Percentiles rank a stretch among this genome's conserved stretches.
Evolutionary conservation across 2,329 filamentous ascomycete genomes (phyloP).

Genomic region (Pseudonectria buxi): DNA sequence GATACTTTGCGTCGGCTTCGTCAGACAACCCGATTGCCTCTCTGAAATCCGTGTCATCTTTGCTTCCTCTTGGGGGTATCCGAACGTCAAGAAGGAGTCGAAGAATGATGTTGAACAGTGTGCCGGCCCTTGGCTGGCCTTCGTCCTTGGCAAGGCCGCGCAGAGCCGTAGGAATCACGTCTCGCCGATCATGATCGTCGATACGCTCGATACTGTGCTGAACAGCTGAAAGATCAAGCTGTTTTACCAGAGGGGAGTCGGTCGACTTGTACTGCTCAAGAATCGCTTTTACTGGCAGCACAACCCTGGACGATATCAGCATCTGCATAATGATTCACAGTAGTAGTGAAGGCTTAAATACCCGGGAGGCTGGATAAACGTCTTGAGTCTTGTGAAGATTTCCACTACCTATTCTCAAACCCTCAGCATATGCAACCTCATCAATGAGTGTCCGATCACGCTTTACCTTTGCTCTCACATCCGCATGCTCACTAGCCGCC

Average conservation of each 20-base stretch:
- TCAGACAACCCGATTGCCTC: constrained; percentile 59
- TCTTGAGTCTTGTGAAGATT: constrained; percentile 45
- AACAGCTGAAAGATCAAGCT: constrained; percentile 84
- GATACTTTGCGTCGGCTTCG: constrained; percentile 61
- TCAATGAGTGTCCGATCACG: background rate
- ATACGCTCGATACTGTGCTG: constrained; percentile 64
- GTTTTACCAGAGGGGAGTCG: constrained; percentile 66
- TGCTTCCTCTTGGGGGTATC: constrained; percentile 69
- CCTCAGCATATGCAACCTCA: constrained; percentile 1
- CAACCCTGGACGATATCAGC: constrained; percentile 42
- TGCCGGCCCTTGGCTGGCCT: constrained; percentile 33
- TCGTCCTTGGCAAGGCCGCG: constrained; percentile 26
- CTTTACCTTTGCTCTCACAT: constrained; percentile 69
- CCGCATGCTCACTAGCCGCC: constrained; percentile 69
- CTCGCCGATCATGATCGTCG: constrained; percentile 54
- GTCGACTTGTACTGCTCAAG: constrained; percentile 83
- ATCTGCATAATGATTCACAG: background rate
- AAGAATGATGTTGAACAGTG: constrained; percentile 77
- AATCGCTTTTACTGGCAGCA: constrained; percentile 77
- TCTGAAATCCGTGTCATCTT: constrained; percentile 67
- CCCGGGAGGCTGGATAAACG: constrained; percentile 46
- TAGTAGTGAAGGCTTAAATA: constrained; percentile 22
- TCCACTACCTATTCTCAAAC: constrained; percentile 37
- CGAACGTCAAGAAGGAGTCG: constrained; percentile 64
- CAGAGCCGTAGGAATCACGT: constrained; percentile 56